Evolutionary conservation across 2,329 filamentous ascomycete genomes (phyloP), one percentile per base, ranked within the genome.

Genomic region (Tympanopsis confertula): DNA sequence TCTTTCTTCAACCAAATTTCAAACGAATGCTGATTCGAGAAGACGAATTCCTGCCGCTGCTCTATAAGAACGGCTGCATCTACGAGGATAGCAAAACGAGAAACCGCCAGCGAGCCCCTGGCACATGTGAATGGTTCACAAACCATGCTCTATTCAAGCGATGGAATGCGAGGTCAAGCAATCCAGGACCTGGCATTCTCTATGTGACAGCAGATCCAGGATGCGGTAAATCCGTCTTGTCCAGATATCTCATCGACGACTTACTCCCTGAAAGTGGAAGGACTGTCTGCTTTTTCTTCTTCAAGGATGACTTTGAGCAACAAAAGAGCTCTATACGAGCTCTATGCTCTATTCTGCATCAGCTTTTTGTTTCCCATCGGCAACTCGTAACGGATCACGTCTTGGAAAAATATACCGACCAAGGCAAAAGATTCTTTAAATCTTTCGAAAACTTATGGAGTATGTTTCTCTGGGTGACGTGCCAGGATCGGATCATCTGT

Each of bases 61-160:
- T n/a, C n/a, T n/a, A n/a, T n/a, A n/a, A n/a, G n/a, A n/a, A n/a
- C n/a, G n/a, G n/a, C 15, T 35, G 12, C 12, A 20, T 33, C 7
- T 50, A 50, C 32, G 28, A 45, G 38, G 35, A 43, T 12, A 38
- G 29, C 22, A 50, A 49, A 38, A 38, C 47, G 19, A 15, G 41
- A 17, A 49, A 44, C 35, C 38, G 26, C 5, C 24, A 43, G 5
- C 30, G 40, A 10, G 22, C 45, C 2, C 4, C 12, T 7, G 43
- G 41, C 3, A 51, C 48, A 5, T 50, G 47, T 37, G 35, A 45
- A 35, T 51, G 50, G 50, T 44, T 45, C 29, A 15, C 41, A 10
- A 19, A 36, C 15, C 44, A 48, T 35, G 15, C 15, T 3, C 29
- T 24, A 2, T 51, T 47, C 35, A 19, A 19, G 20, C n/a, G 24